Evolutionary conservation across 1,139 yeast genomes (phyloP).

Genomic region (Sugiyamaella japonica): DNA sequence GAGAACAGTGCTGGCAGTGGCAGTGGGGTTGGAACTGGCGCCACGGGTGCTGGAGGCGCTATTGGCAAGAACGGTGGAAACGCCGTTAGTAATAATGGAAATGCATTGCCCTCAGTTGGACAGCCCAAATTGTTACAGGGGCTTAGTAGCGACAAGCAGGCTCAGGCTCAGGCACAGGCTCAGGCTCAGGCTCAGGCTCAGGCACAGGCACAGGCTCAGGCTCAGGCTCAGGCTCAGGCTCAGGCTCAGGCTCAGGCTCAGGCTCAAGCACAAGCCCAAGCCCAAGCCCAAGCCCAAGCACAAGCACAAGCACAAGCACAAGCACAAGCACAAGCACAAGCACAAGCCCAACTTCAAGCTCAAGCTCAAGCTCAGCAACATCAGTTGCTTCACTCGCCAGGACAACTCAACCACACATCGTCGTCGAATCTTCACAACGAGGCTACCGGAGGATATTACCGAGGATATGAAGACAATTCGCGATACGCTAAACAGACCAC

Average conservation of each 20-base stretch:
- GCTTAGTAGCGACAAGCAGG: constrained; percentile 5
- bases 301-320: constrained; percentile 23
- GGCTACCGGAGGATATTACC: constrained; percentile 7
- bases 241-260: constrained; percentile 14
- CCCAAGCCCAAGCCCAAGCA: constrained; percentile 17
- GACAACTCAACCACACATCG: background rate
- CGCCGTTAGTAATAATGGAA: constrained; percentile 1
- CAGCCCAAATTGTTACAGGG: constrained; percentile 3
- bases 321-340: constrained; percentile 21
- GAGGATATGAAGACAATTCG: constrained; percentile 6
- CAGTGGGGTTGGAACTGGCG: constrained; percentile 11
- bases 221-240: constrained; percentile 11
- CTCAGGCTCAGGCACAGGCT: constrained; percentile 12
- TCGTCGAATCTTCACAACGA: constrained; percentile 8
- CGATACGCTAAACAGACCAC: background rate
- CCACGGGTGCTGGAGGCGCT: background rate
- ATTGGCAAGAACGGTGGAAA: background rate
- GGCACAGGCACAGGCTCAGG: constrained; percentile 12
- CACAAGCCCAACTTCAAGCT: constrained; percentile 21
- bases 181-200: constrained; percentile 11
- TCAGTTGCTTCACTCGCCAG: constrained; percentile 6
- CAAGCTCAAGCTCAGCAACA: constrained; percentile 24
- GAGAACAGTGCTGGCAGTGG: constrained; percentile 9
- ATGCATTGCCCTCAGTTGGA: constrained; percentile 8
- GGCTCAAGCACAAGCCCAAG: constrained; percentile 9